Base-by-base conservation (phyloP, 768 basidiomycete species). In the Lactarius quietus region DNA sequence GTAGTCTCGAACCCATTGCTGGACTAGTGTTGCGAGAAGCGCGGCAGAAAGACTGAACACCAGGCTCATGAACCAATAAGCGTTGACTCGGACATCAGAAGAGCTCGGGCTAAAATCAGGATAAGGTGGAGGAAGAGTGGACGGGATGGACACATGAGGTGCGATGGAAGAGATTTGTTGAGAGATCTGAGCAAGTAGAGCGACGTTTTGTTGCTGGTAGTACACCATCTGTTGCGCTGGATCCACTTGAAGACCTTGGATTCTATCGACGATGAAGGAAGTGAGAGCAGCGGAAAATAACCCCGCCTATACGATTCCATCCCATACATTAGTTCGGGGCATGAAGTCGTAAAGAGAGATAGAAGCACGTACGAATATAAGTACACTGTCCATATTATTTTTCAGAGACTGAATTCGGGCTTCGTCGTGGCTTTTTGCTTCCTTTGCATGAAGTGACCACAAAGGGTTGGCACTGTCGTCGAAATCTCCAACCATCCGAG, bases 11-110 rank as follows among this genome's bases (percentile, higher is more conserved):
- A 41, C 41, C 41, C 41, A 41, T 41, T 41, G 41, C 20, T 41
- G 41, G 41, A 43, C 43, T 9, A 43, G 43, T 12, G 41, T 43
- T 43, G 43, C 43, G n/a, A 43, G 43, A 43, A 43, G 43, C n/a
- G 43, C 43, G 7, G 43, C 43, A 43, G 43, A 43, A n/a, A 43
- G 43, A 43, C n/a, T 43, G 43, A 43, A 43, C 20, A 71, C 61
- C 2, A 74, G 65, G 52, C 70, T 71, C n/a, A 69, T 59, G 68
- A 83, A 81, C 79, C 79, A 83, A 8, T 80, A 71, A 1, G 69
- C 69, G 64, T 83, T 82, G 41, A 74, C 66, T 66, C 77, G 77
- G 38, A 79, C 66, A 2, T 77, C 68, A 26, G 78, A 76, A 3
- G 67, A 64, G 33, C 75, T 74, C 1, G 71, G 62, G 9, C 26